Evolutionary conservation across 176 grass and related monocot species (phyloP).

Genomic region (Elymus sibiricus): DNA sequence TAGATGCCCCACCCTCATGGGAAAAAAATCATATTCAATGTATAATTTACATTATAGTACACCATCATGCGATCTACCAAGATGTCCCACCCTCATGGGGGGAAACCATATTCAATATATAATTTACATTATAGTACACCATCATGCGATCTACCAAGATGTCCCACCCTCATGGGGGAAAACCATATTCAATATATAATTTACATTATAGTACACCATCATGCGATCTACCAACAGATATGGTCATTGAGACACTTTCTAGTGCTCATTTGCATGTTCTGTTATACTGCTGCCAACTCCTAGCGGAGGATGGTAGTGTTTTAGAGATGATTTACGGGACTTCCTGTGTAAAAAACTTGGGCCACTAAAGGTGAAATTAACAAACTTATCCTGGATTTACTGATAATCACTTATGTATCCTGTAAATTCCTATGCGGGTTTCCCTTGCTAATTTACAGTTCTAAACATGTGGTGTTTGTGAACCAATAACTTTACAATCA

Average conservation of each 20-base stretch:
- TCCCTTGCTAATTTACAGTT: not conserved
- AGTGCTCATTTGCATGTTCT: not conserved
- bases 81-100: not conserved
- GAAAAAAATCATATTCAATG: not conserved
- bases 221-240: not conserved
- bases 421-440: not conserved
- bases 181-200: not conserved
- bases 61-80: not conserved
- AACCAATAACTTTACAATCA: not conserved
- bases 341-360: not conserved
- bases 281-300: not conserved
- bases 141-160: not conserved
- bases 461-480: not conserved
- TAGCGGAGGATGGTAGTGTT: not conserved
- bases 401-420: not conserved
- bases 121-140: not conserved
- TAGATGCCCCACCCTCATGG: not conserved
- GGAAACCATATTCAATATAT: not conserved
- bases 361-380: not conserved
- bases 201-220: not conserved
- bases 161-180: not conserved
- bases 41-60: not conserved
- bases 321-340: not conserved
- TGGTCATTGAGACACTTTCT: not conserved
- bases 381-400: not conserved